Evolutionary conservation across 139 green algal species (phyloP), one percentile per base, ranked within the genome.

Genomic region (Chlorella sp.): DNA sequence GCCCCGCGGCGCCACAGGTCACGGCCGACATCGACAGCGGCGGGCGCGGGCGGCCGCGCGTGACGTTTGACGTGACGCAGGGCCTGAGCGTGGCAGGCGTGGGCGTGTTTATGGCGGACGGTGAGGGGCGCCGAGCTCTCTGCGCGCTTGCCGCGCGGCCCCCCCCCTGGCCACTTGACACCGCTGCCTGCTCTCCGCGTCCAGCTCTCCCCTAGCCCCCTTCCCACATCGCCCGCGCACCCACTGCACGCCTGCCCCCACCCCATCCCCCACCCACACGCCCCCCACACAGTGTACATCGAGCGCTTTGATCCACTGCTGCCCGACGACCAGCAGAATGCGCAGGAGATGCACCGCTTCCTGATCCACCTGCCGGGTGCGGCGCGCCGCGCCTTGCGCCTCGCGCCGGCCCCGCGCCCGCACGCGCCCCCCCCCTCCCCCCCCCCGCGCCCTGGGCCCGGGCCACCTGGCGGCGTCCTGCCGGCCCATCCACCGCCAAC

Each of bases 61-160:
- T 95, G 0, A 84, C 91, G 11, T 91, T 87, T 58, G 90, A 95
- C 67, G 84, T 93, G 21, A 94, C 90, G 1, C 82, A 83, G 41
- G 88, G 83, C 4, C 80, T 95, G 29, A 76, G 62, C 55, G 68
- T 58, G 2, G 81, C 74, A 33, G 77, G 84, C 3, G 48, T 84
- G 40, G 67, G 66, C 43, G 83, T 90, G 5, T 77, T 80, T 53
- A 84, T 79, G 66, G 84, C 84, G 11, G 86, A 90, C 45, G 80
- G 74, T 82, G 51, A 74, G 67, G 33, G 38, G 45, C 0, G 64
- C 60, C 27, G 12, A 51, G 3, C n/a, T 5, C 14, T 8, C 8
- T 14, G 8, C 25, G 23, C 2, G 25, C 25, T 41, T 21, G 67
- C 42, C 25, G 35, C 25, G n/a, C n/a, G n/a, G n/a, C n/a, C n/a